Conservation (phyloP, 805 yeast genomes). For the Barnettozyma populi region DNA sequence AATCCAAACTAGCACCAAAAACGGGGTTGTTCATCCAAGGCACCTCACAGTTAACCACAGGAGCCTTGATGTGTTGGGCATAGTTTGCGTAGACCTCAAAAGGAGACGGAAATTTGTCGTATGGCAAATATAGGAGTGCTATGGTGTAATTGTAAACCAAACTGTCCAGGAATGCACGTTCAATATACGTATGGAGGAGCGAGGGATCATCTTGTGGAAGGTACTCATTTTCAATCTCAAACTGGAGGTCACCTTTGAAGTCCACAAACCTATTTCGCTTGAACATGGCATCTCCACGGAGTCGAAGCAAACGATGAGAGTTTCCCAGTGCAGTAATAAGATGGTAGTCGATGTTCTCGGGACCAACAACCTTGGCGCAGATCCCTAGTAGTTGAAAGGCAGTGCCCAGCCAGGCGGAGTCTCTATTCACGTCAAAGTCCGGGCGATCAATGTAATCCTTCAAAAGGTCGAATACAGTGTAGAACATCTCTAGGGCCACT, state of each 20-base stretch:
- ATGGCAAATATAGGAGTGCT: slow-evolving; percentile 28
- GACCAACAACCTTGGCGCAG: background rate
- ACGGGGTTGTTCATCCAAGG: slow-evolving; percentile 41
- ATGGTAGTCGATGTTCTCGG: background rate
- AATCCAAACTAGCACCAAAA: slow-evolving; percentile 32
- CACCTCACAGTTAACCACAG: slow-evolving; percentile 32
- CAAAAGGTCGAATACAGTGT: background rate
- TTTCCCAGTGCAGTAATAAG: background rate
- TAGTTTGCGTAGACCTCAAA: slow-evolving; percentile 32
- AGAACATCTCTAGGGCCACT: slow-evolving; percentile 8
- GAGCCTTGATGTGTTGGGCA: slow-evolving; percentile 28
- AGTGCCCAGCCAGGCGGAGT: background rate
- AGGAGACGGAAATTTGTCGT: slow-evolving; percentile 16
- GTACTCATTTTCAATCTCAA: background rate
- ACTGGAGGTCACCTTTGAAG: background rate
- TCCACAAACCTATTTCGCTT: background rate
- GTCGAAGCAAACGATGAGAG: background rate
- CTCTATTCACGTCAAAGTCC: background rate
- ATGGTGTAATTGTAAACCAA: slow-evolving; percentile 39
- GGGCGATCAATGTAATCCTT: background rate
- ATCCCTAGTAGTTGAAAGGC: background rate
- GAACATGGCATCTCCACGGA: background rate
- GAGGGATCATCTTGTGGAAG: background rate
- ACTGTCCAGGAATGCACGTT: slow-evolving; percentile 38
- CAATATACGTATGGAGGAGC: slow-evolving; percentile 1